Base-by-base conservation (phyloP, 1,284 basidiomycete genomes). In the Bjerkandera adusta region DNA sequence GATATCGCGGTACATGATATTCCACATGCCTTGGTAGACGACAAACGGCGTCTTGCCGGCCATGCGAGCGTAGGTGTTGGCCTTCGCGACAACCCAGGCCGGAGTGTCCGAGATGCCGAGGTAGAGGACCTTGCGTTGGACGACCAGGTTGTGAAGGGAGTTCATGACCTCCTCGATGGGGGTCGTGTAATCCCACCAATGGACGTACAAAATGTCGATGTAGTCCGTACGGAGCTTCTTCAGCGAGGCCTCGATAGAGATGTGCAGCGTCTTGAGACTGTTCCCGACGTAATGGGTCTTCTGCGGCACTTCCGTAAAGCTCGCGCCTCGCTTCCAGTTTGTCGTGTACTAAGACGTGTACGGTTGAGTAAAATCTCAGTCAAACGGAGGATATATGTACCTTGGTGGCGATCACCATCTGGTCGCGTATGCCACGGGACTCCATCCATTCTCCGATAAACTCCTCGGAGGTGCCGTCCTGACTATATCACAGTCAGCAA, bases 1-100 rank as follows among this genome's bases (percentile, higher is more conserved):
- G 45, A 81, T 66, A 48, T 76, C 76, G 38, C 78, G 68, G 30
- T 66, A 53, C 47, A 72, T 59, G 42, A 81, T 64, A 52, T 69
- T 76, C 74, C 75, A 83, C 7, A 57, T 53, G 22, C 78, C 81
- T 59, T 82, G 78, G 57, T 79, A 83, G 46, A 83, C 64, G 33
- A 73, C 69, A 52, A 83, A 83, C 4, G 71, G 77, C 1, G 75
- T 70, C 59, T 74, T 67, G 6, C 68, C 72, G 39, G 72, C 64
- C 22, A 66, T 63, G 3, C 62, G 59, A 13, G 80, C 80, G 51
- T 80, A 81, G 41, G 69, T 67, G 59, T 81, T 81, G 21, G 73
- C 75, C 5, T 68, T 68, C 6, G 57, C 45, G 13, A 61, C 61
- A 41, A 81, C 58, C 76, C 77, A 82, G 0, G 81, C 77, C 0